Evolutionary conservation across 2,329 filamentous ascomycete genomes (phyloP).

Genomic region (Venturia asperata): DNA sequence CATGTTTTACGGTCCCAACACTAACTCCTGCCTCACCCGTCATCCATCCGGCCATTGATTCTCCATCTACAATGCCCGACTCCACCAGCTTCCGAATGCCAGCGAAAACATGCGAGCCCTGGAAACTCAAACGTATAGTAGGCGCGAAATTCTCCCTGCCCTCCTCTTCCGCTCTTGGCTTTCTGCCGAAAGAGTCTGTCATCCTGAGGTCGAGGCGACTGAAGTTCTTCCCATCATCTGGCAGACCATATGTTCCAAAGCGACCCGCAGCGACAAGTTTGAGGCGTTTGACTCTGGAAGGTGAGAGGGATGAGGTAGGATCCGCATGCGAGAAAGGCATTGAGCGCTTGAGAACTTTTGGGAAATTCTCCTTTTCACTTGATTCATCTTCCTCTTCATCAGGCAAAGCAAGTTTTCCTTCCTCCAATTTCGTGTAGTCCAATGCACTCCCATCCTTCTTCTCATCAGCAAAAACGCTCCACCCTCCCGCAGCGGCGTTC

Average conservation of each 20-base stretch:
- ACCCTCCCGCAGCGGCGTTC: conserved; percentile 68
- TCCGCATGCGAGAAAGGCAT: conserved; percentile 52
- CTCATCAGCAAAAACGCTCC: conserved; percentile 66
- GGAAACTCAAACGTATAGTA: conserved; percentile 59
- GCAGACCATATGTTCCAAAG: conserved; percentile 53
- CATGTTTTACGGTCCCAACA: conserved; percentile 59
- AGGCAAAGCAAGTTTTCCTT: neutral
- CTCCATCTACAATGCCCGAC: conserved; percentile 64
- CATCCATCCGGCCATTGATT: conserved; percentile 82
- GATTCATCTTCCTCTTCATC: conserved; percentile 15
- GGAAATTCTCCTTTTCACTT: neutral
- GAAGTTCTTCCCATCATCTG: conserved; percentile 34
- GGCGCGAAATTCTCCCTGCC: conserved; percentile 44
- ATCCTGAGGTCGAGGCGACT: conserved; percentile 44
- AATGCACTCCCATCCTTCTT: conserved; percentile 37
- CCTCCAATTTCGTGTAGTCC: conserved; percentile 34
- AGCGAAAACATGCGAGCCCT: conserved; percentile 71
- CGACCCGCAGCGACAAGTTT: conserved; percentile 57
- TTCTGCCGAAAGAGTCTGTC: conserved; percentile 37
- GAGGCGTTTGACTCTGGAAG: conserved; percentile 46
- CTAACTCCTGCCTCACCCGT: conserved; percentile 80
- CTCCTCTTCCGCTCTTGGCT: conserved; percentile 18
- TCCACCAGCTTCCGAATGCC: conserved; percentile 74
- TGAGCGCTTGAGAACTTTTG: conserved; percentile 16
- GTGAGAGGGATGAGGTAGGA: conserved; percentile 39